Conservation (phyloP, 106 monocot species). For the Apostasia shenzhenica region DNA sequence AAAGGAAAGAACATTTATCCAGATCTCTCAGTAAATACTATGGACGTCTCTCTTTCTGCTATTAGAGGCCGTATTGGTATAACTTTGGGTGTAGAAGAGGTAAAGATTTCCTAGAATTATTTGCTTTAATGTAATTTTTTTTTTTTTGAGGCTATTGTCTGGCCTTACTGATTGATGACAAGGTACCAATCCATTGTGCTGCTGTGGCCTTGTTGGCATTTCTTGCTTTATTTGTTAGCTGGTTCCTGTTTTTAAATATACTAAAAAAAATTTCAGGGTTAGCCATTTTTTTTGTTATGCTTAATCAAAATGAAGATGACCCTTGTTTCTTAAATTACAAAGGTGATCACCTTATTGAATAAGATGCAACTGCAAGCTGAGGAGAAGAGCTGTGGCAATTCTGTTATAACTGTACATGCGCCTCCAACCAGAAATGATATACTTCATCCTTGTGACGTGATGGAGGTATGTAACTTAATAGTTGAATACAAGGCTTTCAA, state of each 20-base stretch:
- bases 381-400: slow-evolving; percentile 21
- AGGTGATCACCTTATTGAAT: slow-evolving; percentile 81
- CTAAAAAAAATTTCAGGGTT: too few species aligned
- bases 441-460: slow-evolving; percentile 86
- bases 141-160: neutral
- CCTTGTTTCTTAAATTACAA: slow-evolving; percentile 2
- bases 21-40: slow-evolving; percentile 55
- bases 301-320: neutral
- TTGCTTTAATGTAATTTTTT: neutral
- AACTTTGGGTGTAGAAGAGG: slow-evolving; percentile 57
- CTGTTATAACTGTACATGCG: slow-evolving; percentile 45
- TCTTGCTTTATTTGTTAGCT: neutral
- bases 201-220: neutral
- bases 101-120: slow-evolving; percentile 15
- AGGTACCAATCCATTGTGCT: too few species aligned
- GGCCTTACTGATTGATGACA: too few species aligned
- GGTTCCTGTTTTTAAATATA: neutral
- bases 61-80: slow-evolving; percentile 61
- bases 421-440: slow-evolving; percentile 98
- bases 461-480: slow-evolving; percentile 52
- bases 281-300: too few species aligned
- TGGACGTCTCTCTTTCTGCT: slow-evolving; percentile 63
- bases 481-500: neutral
- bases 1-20: slow-evolving; percentile 51
- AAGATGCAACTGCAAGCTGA: slow-evolving; percentile 88